A percentile compares a stretch with the other conserved stretches of the same genome.
Conservation (phyloP, 805 yeast genomes). For the Wickerhamiella lipophila region DNA sequence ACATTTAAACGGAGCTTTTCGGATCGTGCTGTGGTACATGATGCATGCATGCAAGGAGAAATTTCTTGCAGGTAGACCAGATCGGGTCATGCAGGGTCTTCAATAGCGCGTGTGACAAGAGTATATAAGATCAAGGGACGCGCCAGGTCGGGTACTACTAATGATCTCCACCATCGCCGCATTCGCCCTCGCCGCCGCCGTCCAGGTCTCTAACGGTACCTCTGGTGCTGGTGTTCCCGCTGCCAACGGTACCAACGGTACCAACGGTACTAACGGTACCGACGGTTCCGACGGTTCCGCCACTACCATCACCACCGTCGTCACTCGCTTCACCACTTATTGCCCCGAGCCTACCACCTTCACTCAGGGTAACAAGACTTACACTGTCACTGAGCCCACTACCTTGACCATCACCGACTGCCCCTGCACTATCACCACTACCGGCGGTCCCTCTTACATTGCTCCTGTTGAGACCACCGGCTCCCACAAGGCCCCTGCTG, state of each 20-base stretch:
- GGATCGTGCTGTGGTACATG: not conserved
- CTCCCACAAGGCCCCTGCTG: conserved; percentile 11
- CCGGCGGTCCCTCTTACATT: conserved; percentile 13
- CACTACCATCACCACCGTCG: conserved; percentile 15
- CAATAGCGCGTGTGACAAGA: not conserved
- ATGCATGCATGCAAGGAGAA: not conserved
- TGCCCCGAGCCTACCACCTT: conserved; percentile 60
- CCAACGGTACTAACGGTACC: conserved; percentile 14
- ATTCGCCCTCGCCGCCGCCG: conserved; percentile 6
- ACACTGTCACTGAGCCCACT: conserved; percentile 54
- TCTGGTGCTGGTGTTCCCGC: conserved; percentile 13
- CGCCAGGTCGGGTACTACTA: not conserved
- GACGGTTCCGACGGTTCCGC: conserved; percentile 12
- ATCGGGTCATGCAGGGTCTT: conserved; percentile 8
- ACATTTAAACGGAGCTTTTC: too few relatives aligned
- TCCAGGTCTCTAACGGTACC: conserved; percentile 14
- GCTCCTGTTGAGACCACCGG: conserved; percentile 1
- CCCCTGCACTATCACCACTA: conserved; percentile 48
- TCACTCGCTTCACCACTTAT: conserved; percentile 49
- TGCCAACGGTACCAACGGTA: conserved; percentile 8
- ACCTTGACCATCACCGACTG: conserved; percentile 78
- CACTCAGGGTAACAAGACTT: conserved; percentile 35
- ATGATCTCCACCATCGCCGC: conserved; percentile 7
- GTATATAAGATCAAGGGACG: conserved; percentile 5
- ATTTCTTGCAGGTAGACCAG: not conserved